phyloP scores from a whole-genome alignment of 768 basidiomycete genomes.

The Suillus subaureus region DNA sequence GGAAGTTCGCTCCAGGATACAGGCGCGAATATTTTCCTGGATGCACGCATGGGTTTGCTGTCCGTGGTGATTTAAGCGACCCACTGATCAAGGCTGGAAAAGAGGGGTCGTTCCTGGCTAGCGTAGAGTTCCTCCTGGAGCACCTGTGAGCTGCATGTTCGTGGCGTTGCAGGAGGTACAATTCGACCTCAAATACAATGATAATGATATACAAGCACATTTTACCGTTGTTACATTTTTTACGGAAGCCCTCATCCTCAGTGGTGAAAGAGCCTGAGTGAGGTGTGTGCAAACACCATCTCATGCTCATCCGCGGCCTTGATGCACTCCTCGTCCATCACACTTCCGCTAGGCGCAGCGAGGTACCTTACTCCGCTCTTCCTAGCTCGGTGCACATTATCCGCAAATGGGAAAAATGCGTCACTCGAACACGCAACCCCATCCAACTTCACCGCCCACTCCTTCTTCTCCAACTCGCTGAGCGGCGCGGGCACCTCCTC shows the following conservation, averaged over 20 bases:
- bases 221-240: not conserved
- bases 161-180: too few species aligned
- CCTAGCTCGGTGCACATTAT: constrained; percentile 92
- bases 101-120: constrained; percentile 61
- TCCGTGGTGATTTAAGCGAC: constrained; percentile 46
- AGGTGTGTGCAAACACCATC: constrained; percentile 91
- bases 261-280: constrained; percentile 89
- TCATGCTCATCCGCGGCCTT: constrained; percentile 93
- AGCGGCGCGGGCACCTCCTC: constrained; percentile 69
- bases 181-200: constrained; percentile 14
- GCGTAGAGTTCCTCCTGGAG: constrained; percentile 56
- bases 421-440: constrained; percentile 94
- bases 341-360: constrained; percentile 89
- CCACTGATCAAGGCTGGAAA: constrained; percentile 60
- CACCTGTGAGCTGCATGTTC: constrained; percentile 19
- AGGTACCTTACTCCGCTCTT: constrained; percentile 93
- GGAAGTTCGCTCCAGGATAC: constrained; percentile 51
- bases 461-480: constrained; percentile 66
- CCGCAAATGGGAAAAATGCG: constrained; percentile 99
- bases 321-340: constrained; percentile 97
- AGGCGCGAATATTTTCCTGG: constrained; percentile 50
- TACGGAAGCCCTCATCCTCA: constrained; percentile 33
- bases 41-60: constrained; percentile 56
- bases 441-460: constrained; percentile 73
- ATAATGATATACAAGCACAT: not conserved